Percentiles rank a stretch among this genome's conserved stretches.
Evolutionary conservation across 2,329 filamentous ascomycete genomes (phyloP).

Genomic region (Colletotrichum sp.): DNA sequence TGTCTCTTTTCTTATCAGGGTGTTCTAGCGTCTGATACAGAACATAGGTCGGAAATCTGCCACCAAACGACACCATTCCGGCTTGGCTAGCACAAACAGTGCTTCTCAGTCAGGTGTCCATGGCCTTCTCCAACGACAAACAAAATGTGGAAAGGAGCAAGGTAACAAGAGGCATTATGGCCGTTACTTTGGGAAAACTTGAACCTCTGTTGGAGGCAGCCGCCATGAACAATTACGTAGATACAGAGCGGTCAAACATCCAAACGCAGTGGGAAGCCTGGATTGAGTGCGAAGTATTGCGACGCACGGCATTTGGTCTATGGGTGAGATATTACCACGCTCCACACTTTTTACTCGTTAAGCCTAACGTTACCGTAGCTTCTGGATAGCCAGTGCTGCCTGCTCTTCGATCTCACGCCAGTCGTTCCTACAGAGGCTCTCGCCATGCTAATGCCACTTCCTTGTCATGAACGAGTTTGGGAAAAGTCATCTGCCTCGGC

Average conservation of each 20-base stretch:
- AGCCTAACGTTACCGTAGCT: not conserved
- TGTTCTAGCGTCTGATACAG: not conserved
- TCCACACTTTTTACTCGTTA: not conserved
- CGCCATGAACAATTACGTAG: not conserved
- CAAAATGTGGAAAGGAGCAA: not conserved
- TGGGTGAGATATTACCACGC: not conserved
- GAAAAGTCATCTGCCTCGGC: not conserved
- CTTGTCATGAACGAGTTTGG: not conserved
- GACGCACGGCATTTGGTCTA: not conserved
- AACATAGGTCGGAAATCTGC: not conserved
- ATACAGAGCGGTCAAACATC: not conserved
- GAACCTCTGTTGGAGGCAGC: not conserved
- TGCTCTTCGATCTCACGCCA: not conserved
- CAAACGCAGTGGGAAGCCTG: not conserved
- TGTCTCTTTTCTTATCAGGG: accelerated
- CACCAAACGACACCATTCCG: not conserved
- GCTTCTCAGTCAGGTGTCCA: not conserved
- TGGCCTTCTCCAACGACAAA: not conserved
- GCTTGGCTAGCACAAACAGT: not conserved
- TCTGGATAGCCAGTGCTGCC: not conserved
- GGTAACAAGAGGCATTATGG: not conserved
- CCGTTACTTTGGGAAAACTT: not conserved
- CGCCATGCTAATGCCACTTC: not conserved
- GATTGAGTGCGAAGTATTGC: not conserved
- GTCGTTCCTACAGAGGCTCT: not conserved